Conservation (phyloP, 768 basidiomycete species). For the Auricularia auricula-judae region DNA sequence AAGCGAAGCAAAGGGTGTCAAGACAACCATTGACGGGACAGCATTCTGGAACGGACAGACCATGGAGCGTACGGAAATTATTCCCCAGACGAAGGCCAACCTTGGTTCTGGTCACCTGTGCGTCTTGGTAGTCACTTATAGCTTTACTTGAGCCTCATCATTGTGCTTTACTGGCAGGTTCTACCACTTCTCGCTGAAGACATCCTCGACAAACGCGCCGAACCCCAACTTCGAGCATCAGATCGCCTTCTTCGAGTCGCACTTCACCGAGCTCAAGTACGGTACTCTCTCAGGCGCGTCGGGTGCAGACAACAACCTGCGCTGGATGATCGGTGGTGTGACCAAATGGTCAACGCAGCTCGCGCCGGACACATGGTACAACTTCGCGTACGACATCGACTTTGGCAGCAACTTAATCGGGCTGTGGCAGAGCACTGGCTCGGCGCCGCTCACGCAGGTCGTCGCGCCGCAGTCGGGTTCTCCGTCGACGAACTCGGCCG, state of each 20-base stretch:
- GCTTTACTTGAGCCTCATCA: not conserved
- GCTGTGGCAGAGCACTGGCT: slow-evolving; percentile 45
- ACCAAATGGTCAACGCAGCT: slow-evolving; percentile 42
- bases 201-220: slow-evolving; percentile 36
- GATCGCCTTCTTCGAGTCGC: slow-evolving; percentile 26
- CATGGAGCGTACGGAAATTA: slow-evolving; percentile 29
- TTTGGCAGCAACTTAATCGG: slow-evolving; percentile 44
- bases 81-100: slow-evolving; percentile 36
- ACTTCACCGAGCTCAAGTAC: slow-evolving; percentile 36
- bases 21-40: slow-evolving; percentile 31
- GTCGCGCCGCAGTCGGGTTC: slow-evolving; percentile 34
- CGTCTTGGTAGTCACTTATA: not conserved
- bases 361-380: slow-evolving; percentile 45
- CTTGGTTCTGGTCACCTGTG: slow-evolving; percentile 46
- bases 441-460: slow-evolving; percentile 37
- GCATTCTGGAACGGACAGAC: slow-evolving; percentile 39
- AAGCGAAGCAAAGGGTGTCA: slow-evolving; percentile 38
- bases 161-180: not conserved
- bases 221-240: slow-evolving; percentile 49
- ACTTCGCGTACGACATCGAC: slow-evolving; percentile 58
- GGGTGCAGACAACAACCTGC: slow-evolving; percentile 32
- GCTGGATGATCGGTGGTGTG: slow-evolving; percentile 38
- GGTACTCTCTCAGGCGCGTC: slow-evolving; percentile 26
- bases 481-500: slow-evolving; percentile 46
- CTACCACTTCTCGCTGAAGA: slow-evolving; percentile 52